phyloP scores from a whole-genome alignment of 345 rosid genomes.

The Tarenaya hassleriana region DNA sequence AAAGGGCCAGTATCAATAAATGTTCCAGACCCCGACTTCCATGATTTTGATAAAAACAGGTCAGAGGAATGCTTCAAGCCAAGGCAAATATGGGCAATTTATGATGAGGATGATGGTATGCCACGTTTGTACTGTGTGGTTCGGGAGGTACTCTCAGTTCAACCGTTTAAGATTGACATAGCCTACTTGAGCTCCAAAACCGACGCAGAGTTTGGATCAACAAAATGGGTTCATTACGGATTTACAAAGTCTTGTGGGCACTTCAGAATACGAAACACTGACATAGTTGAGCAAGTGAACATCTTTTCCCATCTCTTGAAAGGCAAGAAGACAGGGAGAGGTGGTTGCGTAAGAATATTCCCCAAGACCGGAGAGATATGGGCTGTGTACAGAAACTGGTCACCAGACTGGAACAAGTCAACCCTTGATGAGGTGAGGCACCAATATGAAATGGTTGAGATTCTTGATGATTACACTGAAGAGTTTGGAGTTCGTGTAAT shows the following conservation, averaged over 20 bases:
- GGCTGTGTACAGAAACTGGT: constrained; percentile 95
- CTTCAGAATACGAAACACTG: constrained; percentile 79
- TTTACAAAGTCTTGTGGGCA: constrained; percentile 96
- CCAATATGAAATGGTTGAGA: constrained; percentile 95
- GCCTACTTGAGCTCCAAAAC: constrained; percentile 87
- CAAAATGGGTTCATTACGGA: constrained; percentile 78
- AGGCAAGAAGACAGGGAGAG: constrained; percentile 89
- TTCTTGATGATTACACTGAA: constrained; percentile 84
- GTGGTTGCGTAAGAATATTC: constrained; percentile 93
- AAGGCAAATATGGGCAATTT: constrained; percentile 94
- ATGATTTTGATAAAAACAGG: constrained; percentile 85
- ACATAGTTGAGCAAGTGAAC: constrained; percentile 81
- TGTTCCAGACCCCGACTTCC: constrained; percentile 95
- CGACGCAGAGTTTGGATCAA: constrained; percentile 74
- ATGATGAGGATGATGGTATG: constrained; percentile 98
- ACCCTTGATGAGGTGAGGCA: constrained; percentile 83
- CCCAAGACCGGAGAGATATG: constrained; percentile 86
- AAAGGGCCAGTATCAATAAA: constrained; percentile 35
- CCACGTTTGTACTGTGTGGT: constrained; percentile 88
- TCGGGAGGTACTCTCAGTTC: constrained; percentile 66
- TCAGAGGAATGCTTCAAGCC: constrained; percentile 89
- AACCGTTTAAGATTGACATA: constrained; percentile 83
- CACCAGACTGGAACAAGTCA: constrained; percentile 67
- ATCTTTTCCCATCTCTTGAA: constrained; percentile 82
- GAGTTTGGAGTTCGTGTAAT: constrained; percentile 75